Percentiles rank a stretch among this genome's conserved stretches.
Conservation (phyloP, 352 stramenopile species). For the Thraustotheca clavata region DNA sequence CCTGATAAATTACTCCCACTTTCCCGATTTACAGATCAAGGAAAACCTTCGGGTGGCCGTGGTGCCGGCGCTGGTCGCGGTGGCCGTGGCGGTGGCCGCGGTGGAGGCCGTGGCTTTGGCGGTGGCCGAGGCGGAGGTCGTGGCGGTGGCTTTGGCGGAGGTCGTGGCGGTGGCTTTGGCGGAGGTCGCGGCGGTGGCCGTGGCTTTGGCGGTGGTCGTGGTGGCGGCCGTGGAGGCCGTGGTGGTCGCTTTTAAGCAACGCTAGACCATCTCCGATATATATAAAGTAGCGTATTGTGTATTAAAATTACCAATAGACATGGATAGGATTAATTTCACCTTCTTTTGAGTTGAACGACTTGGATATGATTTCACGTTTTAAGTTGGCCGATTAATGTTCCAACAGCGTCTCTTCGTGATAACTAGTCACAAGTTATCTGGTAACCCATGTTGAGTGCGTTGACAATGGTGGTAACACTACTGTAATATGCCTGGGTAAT, state of each 20-base stretch:
- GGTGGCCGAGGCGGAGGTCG: conserved; percentile 36
- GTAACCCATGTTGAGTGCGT: too few relatives aligned
- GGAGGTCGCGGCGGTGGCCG: conserved; percentile 24
- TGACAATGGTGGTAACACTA: too few relatives aligned
- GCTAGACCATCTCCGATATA: background rate
- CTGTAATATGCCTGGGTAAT: too few relatives aligned
- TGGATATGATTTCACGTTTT: too few relatives aligned
- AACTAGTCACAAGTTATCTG: too few relatives aligned
- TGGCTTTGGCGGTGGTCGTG: conserved; percentile 19
- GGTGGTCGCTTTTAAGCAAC: conserved; percentile 24
- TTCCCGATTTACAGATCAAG: conserved; percentile 92
- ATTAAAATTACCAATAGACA: conserved; percentile 17
- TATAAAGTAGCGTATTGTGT: conserved; percentile 8
- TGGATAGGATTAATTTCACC: conserved; percentile 10
- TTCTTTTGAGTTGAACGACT: too few relatives aligned
- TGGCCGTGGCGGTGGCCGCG: conserved; percentile 25
- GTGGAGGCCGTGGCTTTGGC: conserved; percentile 35
- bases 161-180: conserved; percentile 32
- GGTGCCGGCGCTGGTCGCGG: conserved; percentile 29
- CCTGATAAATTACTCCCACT: conserved; percentile 96
- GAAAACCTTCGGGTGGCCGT: conserved; percentile 39
- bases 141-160: conserved; percentile 31
- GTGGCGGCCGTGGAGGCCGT: conserved; percentile 24
- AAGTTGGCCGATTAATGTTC: too few relatives aligned
- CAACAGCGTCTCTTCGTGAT: too few relatives aligned